phyloP scores from a whole-genome alignment of 305 asterid genomes.

The Ilex paraguariensis region DNA sequence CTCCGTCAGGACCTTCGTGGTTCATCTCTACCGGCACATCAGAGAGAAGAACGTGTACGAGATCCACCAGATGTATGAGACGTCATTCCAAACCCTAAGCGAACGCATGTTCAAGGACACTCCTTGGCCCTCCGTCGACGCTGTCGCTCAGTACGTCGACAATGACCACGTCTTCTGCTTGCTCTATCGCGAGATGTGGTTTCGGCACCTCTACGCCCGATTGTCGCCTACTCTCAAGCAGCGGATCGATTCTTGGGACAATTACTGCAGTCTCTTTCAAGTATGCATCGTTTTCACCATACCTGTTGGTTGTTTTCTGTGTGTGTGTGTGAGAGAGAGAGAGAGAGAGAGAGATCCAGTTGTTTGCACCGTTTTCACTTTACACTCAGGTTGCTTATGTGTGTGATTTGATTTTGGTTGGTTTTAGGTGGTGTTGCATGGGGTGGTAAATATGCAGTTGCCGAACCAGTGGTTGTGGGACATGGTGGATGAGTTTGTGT shows the following conservation, averaged over 20 bases:
- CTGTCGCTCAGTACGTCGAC: conserved; percentile 75
- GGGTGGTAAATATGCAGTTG: conserved; percentile 93
- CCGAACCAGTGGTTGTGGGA: conserved; percentile 99
- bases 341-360: too few species aligned
- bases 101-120: conserved; percentile 82
- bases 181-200: conserved; percentile 97
- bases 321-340: background rate
- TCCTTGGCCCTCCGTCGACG: conserved; percentile 92
- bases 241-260: conserved; percentile 89
- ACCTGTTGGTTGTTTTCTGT: background rate
- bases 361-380: conserved; percentile 12
- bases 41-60: conserved; percentile 93
- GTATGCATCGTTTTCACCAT: conserved; percentile 14
- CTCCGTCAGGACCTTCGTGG: conserved; percentile 83
- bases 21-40: conserved; percentile 81
- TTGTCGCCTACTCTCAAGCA: conserved; percentile 78
- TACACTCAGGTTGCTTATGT: background rate
- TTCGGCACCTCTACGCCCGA: conserved; percentile 81
- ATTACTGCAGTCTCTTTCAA: conserved; percentile 84
- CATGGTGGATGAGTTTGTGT: conserved; percentile 96
- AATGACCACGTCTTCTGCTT: conserved; percentile 90
- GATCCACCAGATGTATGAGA: conserved; percentile 93
- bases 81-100: conserved; percentile 79
- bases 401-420: conserved; percentile 7
- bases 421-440: conserved; percentile 85